phyloP scores from a whole-genome alignment of 768 basidiomycete genomes.

The Suillus subaureus region DNA sequence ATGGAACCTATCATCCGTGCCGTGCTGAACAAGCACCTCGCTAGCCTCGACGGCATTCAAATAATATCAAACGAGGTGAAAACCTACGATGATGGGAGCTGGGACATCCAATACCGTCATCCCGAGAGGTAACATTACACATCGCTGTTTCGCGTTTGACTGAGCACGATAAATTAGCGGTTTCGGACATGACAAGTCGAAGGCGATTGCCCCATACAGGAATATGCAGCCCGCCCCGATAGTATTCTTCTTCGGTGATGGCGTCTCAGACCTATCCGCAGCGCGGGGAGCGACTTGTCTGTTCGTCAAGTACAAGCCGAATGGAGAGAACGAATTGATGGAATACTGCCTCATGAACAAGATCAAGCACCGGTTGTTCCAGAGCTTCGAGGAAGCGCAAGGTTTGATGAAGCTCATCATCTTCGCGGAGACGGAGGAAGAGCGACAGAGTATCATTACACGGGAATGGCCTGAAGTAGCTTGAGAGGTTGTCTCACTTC shows the following conservation, averaged over 20 bases:
- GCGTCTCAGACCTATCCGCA: slow-evolving; percentile 94
- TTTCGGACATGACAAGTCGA: slow-evolving; percentile 96
- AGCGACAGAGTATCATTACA: slow-evolving; percentile 1
- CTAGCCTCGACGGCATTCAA: slow-evolving; percentile 78
- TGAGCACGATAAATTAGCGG: slow-evolving; percentile 45
- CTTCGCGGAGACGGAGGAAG: slow-evolving; percentile 60
- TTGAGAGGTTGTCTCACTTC: not conserved
- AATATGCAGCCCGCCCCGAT: slow-evolving; percentile 68
- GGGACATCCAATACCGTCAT: slow-evolving; percentile 87
- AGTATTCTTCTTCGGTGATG: slow-evolving; percentile 97
- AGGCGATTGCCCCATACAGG: slow-evolving; percentile 91
- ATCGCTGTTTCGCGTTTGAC: not conserved
- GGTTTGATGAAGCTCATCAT: slow-evolving; percentile 69
- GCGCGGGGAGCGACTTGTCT: slow-evolving; percentile 90
- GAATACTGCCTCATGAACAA: slow-evolving; percentile 77
- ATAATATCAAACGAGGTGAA: slow-evolving; percentile 93
- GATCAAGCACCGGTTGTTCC: slow-evolving; percentile 81
- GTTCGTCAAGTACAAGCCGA: slow-evolving; percentile 85
- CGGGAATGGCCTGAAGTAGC: slow-evolving; percentile 7
- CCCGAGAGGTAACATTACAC: slow-evolving; percentile 68
- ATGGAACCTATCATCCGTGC: slow-evolving; percentile 95
- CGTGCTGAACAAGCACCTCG: slow-evolving; percentile 73
- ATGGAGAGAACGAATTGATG: slow-evolving; percentile 85
- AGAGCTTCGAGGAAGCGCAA: slow-evolving; percentile 66
- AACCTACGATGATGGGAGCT: slow-evolving; percentile 62